Evolutionary conservation across 1,284 basidiomycete species (phyloP).

Genomic region (Tylopilus orsonianus): DNA sequence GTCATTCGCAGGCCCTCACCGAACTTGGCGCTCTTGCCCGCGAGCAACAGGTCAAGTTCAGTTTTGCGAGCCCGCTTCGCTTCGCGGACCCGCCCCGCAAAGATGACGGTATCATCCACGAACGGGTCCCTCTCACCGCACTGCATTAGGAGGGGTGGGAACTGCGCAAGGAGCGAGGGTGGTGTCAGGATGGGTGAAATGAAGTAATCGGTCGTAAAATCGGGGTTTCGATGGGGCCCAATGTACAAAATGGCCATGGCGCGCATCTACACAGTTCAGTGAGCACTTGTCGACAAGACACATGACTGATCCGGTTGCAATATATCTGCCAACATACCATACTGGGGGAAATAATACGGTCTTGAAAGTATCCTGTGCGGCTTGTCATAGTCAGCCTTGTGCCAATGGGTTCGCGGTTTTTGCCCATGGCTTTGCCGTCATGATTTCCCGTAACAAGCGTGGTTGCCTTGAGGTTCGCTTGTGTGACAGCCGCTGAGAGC

Average conservation of each 20-base stretch:
- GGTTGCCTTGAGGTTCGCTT: slow-evolving; percentile 47
- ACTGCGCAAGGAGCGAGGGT: slow-evolving; percentile 79
- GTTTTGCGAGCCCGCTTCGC: slow-evolving; percentile 82
- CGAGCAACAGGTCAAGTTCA: slow-evolving; percentile 57
- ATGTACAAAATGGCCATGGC: slow-evolving; percentile 98
- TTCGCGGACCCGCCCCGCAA: slow-evolving; percentile 89
- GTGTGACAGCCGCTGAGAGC: slow-evolving; percentile 47
- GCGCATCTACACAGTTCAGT: slow-evolving; percentile 71
- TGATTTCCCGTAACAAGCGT: slow-evolving; percentile 26
- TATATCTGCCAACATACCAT: slow-evolving; percentile 62
- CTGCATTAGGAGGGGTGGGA: slow-evolving; percentile 90
- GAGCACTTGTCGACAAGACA: slow-evolving; percentile 2
- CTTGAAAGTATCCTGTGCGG: slow-evolving; percentile 92
- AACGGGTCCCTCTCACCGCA: slow-evolving; percentile 97
- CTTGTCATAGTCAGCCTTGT: slow-evolving; percentile 95
- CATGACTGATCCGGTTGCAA: slow-evolving; percentile 1
- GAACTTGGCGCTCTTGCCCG: slow-evolving; percentile 57
- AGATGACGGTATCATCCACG: slow-evolving; percentile 93
- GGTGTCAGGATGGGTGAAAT: slow-evolving; percentile 94
- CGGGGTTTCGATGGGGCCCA: slow-evolving; percentile 88
- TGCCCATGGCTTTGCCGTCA: slow-evolving; percentile 35
- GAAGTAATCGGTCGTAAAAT: slow-evolving; percentile 93
- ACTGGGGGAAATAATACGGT: slow-evolving; percentile 85
- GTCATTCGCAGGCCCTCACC: slow-evolving; percentile 57
- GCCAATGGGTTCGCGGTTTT: slow-evolving; percentile 58